A percentile compares a stretch with the other conserved stretches of the same genome.
Conservation (phyloP, 2,329 filamentous ascomycete species). For the Simplicillium aogashimaense region DNA sequence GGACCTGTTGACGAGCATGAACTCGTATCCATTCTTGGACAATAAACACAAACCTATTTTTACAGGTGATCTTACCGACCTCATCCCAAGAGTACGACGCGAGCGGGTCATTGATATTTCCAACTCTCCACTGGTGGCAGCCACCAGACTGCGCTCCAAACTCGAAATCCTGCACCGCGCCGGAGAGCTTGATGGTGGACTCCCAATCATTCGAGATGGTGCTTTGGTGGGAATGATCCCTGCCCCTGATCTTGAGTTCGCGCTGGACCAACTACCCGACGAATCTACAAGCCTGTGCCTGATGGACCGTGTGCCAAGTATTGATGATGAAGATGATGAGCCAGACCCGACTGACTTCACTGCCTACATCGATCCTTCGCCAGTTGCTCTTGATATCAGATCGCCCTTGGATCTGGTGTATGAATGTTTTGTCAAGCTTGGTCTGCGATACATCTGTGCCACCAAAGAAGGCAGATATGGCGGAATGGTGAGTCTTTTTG, state of each 20-base stretch:
- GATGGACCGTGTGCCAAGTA: slow-evolving; percentile 61
- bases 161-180: slow-evolving; percentile 72
- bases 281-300: slow-evolving; percentile 67
- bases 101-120: slow-evolving; percentile 85
- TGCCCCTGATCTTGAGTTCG: slow-evolving; percentile 87
- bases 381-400: slow-evolving; percentile 76
- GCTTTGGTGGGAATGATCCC: slow-evolving; percentile 85
- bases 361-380: slow-evolving; percentile 82
- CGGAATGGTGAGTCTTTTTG: slow-evolving; percentile 54
- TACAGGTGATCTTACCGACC: slow-evolving; percentile 78
- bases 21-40: slow-evolving; percentile 94
- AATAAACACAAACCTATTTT: slow-evolving; percentile 91
- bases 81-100: slow-evolving; percentile 64
- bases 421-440: slow-evolving; percentile 91
- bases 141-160: slow-evolving; percentile 66
- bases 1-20: slow-evolving; percentile 93
- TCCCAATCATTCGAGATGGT: slow-evolving; percentile 73
- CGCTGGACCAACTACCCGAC: slow-evolving; percentile 72
- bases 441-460: slow-evolving; percentile 86
- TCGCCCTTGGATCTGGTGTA: slow-evolving; percentile 93
- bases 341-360: slow-evolving; percentile 76
- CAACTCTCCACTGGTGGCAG: slow-evolving; percentile 68
- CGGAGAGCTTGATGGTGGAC: slow-evolving; percentile 83
- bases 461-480: slow-evolving; percentile 75
- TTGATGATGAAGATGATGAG: slow-evolving; percentile 49